phyloP scores from a whole-genome alignment of 1,284 basidiomycete genomes.

The Malassezia japonica region DNA sequence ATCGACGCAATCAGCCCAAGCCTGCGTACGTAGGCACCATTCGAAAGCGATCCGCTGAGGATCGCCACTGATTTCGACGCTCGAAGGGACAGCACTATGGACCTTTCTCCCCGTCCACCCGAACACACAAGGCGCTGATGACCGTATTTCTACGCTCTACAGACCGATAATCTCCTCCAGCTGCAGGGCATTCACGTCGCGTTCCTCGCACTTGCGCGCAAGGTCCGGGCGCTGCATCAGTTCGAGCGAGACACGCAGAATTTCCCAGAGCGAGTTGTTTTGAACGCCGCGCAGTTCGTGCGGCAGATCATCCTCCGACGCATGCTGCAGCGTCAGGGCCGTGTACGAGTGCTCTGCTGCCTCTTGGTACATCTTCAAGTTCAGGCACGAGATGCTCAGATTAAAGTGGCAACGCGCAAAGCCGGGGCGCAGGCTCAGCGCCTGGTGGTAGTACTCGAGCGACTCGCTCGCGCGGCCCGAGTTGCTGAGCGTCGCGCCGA shows the following conservation, averaged over 20 bases:
- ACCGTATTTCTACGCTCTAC: constrained; percentile 1
- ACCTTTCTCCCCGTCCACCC: too few relatives aligned
- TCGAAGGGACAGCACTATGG: too few relatives aligned
- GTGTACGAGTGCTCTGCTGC: constrained; percentile 45
- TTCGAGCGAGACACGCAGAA: constrained; percentile 40
- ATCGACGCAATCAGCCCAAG: too few relatives aligned
- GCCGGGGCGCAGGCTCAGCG: constrained; percentile 77
- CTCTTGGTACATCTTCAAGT: constrained; percentile 44
- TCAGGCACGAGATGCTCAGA: constrained; percentile 39
- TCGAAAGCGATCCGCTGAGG: too few relatives aligned
- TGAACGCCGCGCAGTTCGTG: constrained; percentile 18
- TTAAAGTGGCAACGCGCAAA: constrained; percentile 63
- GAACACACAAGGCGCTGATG: too few relatives aligned
- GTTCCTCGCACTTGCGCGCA: constrained; percentile 20
- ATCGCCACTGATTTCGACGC: too few relatives aligned
- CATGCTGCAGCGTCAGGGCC: constrained; percentile 38
- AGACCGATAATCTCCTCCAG: constrained; percentile 25
- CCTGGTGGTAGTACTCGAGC: constrained; percentile 77
- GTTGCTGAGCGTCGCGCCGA: constrained; percentile 92
- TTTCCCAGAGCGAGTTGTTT: constrained; percentile 40
- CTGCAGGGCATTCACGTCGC: constrained; percentile 33
- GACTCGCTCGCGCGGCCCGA: constrained; percentile 69
- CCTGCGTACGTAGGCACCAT: too few relatives aligned
- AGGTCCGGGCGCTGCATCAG: constrained; percentile 38
- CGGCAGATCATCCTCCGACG: constrained; percentile 21